phyloP scores from a whole-genome alignment of 805 yeast species.

The Zygosaccharomyces rouxii region DNA sequence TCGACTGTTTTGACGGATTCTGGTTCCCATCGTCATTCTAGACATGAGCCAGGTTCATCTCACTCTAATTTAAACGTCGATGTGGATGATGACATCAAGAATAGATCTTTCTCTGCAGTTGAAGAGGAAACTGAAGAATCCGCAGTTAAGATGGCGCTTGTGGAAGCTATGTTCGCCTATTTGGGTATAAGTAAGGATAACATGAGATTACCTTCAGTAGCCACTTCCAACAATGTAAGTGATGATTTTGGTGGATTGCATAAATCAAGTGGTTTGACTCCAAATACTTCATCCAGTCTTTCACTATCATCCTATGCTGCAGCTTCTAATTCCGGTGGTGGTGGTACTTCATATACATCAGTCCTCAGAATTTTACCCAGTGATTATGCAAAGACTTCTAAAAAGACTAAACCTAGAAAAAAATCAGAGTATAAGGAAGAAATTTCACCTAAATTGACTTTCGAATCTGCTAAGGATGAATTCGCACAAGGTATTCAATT shows the following conservation, averaged over 20 bases:
- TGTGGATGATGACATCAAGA: conserved; percentile 28
- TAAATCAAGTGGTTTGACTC: background rate
- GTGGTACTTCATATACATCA: conserved; percentile 2
- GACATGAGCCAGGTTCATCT: background rate
- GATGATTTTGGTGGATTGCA: conserved; percentile 3
- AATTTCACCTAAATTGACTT: conserved; percentile 36
- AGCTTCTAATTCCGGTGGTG: conserved; percentile 11
- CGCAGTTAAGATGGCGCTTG: conserved; percentile 56
- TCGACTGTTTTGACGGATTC: conserved; percentile 6
- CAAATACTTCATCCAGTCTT: conserved; percentile 14
- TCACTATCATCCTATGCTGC: conserved; percentile 18
- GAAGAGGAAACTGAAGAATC: conserved; percentile 72
- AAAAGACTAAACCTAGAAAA: conserved; percentile 19
- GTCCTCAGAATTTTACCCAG: conserved; percentile 27
- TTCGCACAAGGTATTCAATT: conserved; percentile 60
- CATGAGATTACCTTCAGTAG: conserved; percentile 19
- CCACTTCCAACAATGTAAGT: conserved; percentile 3
- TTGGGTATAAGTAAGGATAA: conserved; percentile 56
- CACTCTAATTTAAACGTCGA: background rate
- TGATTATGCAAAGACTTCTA: conserved; percentile 19
- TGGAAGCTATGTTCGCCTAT: conserved; percentile 64
- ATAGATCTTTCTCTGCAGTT: conserved; percentile 43
- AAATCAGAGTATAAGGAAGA: conserved; percentile 21
- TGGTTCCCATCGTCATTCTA: background rate
- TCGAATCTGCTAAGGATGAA: conserved; percentile 49